Base-by-base conservation (phyloP, 1,284 basidiomycete genomes). In the Puccinia hordei region DNA sequence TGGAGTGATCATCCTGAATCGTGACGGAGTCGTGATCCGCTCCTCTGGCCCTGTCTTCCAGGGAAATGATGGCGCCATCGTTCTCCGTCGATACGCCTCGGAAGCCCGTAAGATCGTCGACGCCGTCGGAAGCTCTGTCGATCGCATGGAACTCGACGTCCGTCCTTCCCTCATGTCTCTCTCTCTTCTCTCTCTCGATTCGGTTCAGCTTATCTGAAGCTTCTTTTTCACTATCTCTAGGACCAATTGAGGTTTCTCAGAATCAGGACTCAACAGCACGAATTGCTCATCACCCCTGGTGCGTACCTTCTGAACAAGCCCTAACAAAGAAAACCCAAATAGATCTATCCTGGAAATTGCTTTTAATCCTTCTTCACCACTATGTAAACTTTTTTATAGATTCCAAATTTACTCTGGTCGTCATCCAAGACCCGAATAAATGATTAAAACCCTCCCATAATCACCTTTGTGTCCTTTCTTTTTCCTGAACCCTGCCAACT, bases 251-350 rank as follows among this genome's bases (percentile, higher is more conserved):
- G 90, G 81, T 94, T 97, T 84, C 90, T 97, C 89, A 88, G 94
- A 73, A 94, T 97, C 86, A 89, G 95, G 72, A 96, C 94, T 75
- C 93, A 90, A 85, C 89, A 92, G 80, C 94, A 97, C 85, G 95
- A 97, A 85, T 88, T 97, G 81, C 93, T 97, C 90, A 94, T 97
- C 82, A 94, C 94, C 2, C 94, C 94, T 81, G 92, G 94, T 94
- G 81, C 63, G 90, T 87, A 2, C 57, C 55, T 57, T 15, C 38
- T 33, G 17, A 53, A 22, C 22, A 38, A 22, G 2, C 38, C 30
- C 15, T 59, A 24, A 4, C 53, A 57, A 22, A 27, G 17, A 6
- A 57, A 55, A 3, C 15, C 5, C 8, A 2, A 17, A 51, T n/a
- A 33, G n/a, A 24, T 51, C 24, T 5, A 24, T 72, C 15, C 27